Base-by-base conservation (phyloP, 2,329 filamentous ascomycete species). In the Ploettnerulaceae sp. region DNA sequence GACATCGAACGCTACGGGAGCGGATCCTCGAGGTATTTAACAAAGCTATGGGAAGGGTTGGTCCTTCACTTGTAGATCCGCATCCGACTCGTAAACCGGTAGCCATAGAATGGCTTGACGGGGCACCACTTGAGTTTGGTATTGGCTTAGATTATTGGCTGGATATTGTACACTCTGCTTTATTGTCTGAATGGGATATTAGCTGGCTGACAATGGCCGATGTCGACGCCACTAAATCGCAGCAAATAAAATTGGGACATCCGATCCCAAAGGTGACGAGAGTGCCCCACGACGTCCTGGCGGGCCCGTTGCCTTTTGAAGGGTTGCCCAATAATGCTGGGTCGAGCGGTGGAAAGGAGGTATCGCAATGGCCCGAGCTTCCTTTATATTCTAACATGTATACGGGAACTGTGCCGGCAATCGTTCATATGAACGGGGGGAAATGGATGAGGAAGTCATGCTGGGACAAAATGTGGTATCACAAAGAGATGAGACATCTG, bases 391-490 rank as follows among this genome's bases (percentile, higher is more conserved):
- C 20, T 3, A 21, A 37, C 17, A 18, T 37, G 11, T 37, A 25
- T 21, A 37, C 35, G 20, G 35, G 35, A 2, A 24, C 14, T 25
- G 25, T 37, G 35, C 20, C 35, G 4, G 35, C 35, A 8, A 25
- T 37, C 22, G 14, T 25, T 7, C 22, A 37, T 25, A 20, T 37
- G 4, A 37, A 37, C 17, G 35, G 35, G 9, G 18, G n/a, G 4
- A 37, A 37, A 15, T 8, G 20, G 9, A 24, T 37, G 35, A 18
- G 35, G n/a, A 5, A 25, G 21, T 8, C 12, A 4, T 14, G 18
- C 35, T 37, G 35, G 35, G 35, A 25, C 7, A 15, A 37, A 24
- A 37, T 37, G 35, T 37, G 35, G 35, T 37, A 24, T 15, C 20
- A 37, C 21, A 14, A 25, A n/a, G 35, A 37, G 35, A 37, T 21